Conservation (phyloP, 1,139 yeast genomes). For the Suhomyces ambrosiae region DNA sequence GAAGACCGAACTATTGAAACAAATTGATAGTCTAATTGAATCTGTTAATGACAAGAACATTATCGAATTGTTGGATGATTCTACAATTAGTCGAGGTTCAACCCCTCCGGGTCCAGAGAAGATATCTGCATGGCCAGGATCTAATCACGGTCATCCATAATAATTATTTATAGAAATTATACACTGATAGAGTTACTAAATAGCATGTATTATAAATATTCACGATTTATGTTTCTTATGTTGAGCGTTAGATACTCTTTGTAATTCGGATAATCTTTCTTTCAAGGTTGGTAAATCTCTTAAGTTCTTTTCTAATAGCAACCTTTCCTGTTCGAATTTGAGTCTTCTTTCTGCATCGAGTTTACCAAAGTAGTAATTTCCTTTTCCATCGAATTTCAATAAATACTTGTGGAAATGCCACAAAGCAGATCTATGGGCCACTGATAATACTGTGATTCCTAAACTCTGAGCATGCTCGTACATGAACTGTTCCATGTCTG, state of each 20-base stretch:
- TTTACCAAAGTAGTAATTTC: conserved; percentile 69
- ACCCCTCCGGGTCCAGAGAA: conserved; percentile 44
- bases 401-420: conserved; percentile 91
- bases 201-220: too few relatives aligned
- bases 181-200: too few relatives aligned
- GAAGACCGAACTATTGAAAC: conserved; percentile 19
- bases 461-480: conserved; percentile 79
- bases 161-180: neutral
- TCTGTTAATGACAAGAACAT: conserved; percentile 17
- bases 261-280: conserved; percentile 62
- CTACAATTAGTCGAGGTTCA: conserved; percentile 27
- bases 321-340: conserved; percentile 70
- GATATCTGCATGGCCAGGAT: conserved; percentile 70
- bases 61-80: conserved; percentile 25
- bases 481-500: conserved; percentile 89
- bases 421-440: conserved; percentile 87
- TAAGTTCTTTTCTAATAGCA: conserved; percentile 61
- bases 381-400: conserved; percentile 83
- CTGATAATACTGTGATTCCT: conserved; percentile 84
- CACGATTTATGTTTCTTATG: conserved; percentile 23
- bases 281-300: conserved; percentile 68
- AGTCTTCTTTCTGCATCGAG: conserved; percentile 71
- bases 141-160: conserved; percentile 65
- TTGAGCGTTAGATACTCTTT: conserved; percentile 52
- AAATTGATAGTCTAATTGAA: conserved; percentile 23